phyloP scores from a whole-genome alignment of 306 rosid species.

The Pueraria montana region DNA sequence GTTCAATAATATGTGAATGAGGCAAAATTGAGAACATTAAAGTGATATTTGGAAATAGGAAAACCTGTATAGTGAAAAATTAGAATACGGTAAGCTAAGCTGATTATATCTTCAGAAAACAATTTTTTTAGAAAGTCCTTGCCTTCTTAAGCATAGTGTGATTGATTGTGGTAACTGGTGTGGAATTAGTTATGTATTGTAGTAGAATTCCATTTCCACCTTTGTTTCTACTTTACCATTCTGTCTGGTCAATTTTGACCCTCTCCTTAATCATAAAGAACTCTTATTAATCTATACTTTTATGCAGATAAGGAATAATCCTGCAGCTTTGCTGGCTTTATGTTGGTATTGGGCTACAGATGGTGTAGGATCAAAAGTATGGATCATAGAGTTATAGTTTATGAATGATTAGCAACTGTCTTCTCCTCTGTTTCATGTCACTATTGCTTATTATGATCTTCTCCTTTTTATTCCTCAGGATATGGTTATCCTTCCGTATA shows the following conservation, averaged over 20 bases:
- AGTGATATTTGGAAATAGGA: slow-evolving; percentile 4
- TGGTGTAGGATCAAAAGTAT: slow-evolving; percentile 93
- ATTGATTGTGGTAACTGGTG: slow-evolving; percentile 8
- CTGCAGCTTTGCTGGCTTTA: slow-evolving; percentile 94
- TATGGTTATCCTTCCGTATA: slow-evolving; percentile 99
- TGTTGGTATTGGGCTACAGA: slow-evolving; percentile 99
- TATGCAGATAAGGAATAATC: slow-evolving; percentile 55
- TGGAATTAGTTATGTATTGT: background rate
- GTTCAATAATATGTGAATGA: slow-evolving; percentile 11
- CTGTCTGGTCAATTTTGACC: slow-evolving; percentile 26
- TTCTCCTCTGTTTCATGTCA: slow-evolving; percentile 36
- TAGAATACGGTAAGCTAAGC: background rate
- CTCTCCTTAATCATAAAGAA: slow-evolving; percentile 9
- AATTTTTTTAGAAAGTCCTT: background rate
- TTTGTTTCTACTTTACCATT: slow-evolving; percentile 4
- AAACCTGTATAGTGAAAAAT: background rate
- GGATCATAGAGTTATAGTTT: slow-evolving; percentile 24
- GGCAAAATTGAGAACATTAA: slow-evolving; percentile 16
- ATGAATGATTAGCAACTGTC: slow-evolving; percentile 16
- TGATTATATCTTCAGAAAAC: slow-evolving; percentile 14
- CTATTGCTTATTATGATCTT: slow-evolving; percentile 36
- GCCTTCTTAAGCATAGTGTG: background rate
- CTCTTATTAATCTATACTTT: slow-evolving; percentile 10
- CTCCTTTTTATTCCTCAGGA: slow-evolving; percentile 64
- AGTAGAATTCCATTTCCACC: background rate